Evolutionary conservation across 495 filamentous ascomycete genomes (phyloP).

Genomic region (Tuber calosporum): DNA sequence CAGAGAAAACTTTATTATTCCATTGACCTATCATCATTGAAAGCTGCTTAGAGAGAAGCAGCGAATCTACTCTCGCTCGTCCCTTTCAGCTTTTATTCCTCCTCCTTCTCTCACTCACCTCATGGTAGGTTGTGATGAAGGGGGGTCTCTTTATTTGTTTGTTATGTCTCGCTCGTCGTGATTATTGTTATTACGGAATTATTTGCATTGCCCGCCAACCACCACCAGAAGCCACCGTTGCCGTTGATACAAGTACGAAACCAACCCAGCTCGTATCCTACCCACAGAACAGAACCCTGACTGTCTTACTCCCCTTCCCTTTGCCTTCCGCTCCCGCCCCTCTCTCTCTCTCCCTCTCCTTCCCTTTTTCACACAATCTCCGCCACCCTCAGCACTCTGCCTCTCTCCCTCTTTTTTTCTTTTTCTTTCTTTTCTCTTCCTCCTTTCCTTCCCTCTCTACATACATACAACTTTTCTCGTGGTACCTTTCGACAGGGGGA

Average conservation of each 20-base stretch:
- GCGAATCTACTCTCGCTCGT: background rate
- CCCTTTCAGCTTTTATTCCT: conserved; percentile 7
- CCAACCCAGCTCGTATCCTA: background rate
- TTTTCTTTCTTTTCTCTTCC: conserved; percentile 6
- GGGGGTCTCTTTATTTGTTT: background rate
- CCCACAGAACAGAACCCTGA: background rate
- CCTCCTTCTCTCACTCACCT: background rate
- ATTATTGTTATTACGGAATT: background rate
- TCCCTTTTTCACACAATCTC: background rate
- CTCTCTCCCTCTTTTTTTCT: conserved; percentile 8
- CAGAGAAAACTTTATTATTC: background rate
- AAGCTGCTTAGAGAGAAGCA: background rate
- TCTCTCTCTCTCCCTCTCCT: background rate
- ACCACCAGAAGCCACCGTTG: background rate
- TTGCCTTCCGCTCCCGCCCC: background rate
- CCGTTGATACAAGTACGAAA: background rate
- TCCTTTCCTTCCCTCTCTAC: background rate
- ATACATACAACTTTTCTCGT: background rate
- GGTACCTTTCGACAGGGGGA: background rate
- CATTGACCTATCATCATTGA: too few species aligned
- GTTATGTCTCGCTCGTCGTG: background rate
- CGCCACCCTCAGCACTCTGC: background rate
- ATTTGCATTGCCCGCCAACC: background rate
- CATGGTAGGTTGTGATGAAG: background rate
- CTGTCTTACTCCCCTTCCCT: background rate